Conservation (phyloP, 2,329 filamentous ascomycete genomes). For the Stachybotrys chartarum region DNA sequence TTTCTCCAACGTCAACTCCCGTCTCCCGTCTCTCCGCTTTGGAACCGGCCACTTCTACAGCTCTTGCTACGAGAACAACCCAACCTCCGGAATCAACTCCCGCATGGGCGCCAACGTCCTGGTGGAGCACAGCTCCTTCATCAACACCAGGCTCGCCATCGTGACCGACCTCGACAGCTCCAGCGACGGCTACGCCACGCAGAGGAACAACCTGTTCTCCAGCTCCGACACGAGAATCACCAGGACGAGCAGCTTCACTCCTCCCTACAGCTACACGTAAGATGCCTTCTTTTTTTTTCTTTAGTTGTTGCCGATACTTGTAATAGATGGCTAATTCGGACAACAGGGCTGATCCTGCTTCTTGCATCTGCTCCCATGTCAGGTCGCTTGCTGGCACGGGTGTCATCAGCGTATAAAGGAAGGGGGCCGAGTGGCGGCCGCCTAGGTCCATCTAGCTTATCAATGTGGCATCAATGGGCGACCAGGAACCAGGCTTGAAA, state of each 20-base stretch:
- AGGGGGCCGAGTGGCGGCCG: no score
- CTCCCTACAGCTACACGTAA: slow-evolving; percentile 26
- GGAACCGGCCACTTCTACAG: slow-evolving; percentile 46
- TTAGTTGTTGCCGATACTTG: neutral
- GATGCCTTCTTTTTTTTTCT: neutral
- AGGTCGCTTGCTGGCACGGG: neutral
- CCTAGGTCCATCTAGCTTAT: no score
- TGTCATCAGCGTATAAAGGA: neutral
- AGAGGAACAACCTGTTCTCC: slow-evolving; percentile 35
- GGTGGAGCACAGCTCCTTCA: slow-evolving; percentile 44
- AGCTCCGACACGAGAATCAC: slow-evolving; percentile 25
- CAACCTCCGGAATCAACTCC: slow-evolving; percentile 43
- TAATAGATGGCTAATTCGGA: neutral
- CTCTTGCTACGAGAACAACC: slow-evolving; percentile 34
- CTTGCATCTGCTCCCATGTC: neutral
- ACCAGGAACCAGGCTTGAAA: no score
- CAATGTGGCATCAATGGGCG: no score
- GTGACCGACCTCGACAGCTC: slow-evolving; percentile 34
- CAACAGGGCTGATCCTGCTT: neutral
- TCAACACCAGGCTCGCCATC: slow-evolving; percentile 31
- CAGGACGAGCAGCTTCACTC: slow-evolving; percentile 17
- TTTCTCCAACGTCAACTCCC: slow-evolving; percentile 52
- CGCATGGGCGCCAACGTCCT: slow-evolving; percentile 44
- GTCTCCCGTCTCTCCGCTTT: slow-evolving; percentile 51
- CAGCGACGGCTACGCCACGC: slow-evolving; percentile 33